Evolutionary conservation across 352 stramenopile species (phyloP), one percentile per base, ranked within the genome.

Genomic region (Phytophthora sp.): DNA sequence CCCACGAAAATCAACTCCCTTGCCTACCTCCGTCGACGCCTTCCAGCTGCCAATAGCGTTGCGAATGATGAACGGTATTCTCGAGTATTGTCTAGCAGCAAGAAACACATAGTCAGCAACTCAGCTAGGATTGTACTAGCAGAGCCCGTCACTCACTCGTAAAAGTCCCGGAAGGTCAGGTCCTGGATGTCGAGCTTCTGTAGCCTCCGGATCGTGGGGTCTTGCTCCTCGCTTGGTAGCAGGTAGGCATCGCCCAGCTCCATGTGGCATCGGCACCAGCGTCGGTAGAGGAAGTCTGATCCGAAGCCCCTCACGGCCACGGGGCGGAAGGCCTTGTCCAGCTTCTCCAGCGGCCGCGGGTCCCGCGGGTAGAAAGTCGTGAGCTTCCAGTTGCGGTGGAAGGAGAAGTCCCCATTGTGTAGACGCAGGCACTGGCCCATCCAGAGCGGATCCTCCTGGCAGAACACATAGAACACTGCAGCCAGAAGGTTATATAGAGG

Each of bases 251-350:
- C 61, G 3, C 74, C 71, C 46, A 96, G 69, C 30, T 79, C 54
- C 83, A 96, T 94, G 71, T 94, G 82, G 44, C 82, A 80, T 49
- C 88, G 84, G 49, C 67, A 92, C 84, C 88, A 96, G n/a, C 88
- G 86, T n/a, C 84, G 80, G 49, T 93, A 93, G 23, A 96, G 55
- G 42, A 96, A 96, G 51, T 94, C 83, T 5, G 88, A 96, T 20
- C 70, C 69, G 55, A 96, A 94, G 41, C 53, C 57, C 20, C 38
- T 54, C 13, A 74, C 62, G 8, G 50, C 24, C 7, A 82, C 4
- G 7, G 57, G 67, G 23, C 49, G 57, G 41, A 79, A 79, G 15
- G 31, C 67, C 20, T 54, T 21, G 4, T 73, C 47, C 30, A 78
- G 60, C 18, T 74, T 30, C 18, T 62, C 20, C 16, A 82, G 42